These are phyloP conservation scores for Stenocarpella maydis DNA, from an alignment of 2,329 filamentous ascomycete genomes.

Conservation along the genomic window DNA sequence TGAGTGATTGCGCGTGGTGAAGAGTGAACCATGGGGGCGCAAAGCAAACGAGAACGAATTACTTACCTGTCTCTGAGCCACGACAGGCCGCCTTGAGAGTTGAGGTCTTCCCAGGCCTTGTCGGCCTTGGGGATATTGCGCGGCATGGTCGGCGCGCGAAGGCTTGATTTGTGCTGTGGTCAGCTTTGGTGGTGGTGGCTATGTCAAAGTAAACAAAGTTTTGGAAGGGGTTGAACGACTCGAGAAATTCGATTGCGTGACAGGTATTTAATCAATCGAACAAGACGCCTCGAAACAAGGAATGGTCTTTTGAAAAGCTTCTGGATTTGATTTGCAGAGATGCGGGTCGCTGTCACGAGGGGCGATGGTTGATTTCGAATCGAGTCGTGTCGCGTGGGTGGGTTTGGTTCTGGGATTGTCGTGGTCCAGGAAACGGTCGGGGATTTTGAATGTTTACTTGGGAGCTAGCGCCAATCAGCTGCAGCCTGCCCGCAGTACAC, in stretches of 20 bases:
- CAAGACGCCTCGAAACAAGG: neutral
- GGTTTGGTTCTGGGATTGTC: constrained; percentile 12
- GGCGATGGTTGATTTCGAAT: neutral
- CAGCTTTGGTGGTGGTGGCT: neutral
- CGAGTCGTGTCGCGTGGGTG: constrained; percentile 2
- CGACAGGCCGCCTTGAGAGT: neutral
- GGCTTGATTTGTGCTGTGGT: neutral
- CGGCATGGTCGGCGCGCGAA: constrained; percentile 12
- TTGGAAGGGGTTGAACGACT: neutral
- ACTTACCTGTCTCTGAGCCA: constrained; percentile 34
- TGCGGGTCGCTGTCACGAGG: constrained; percentile 3
- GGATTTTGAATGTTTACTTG: constrained; percentile 34
- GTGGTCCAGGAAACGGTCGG: constrained; percentile 28
- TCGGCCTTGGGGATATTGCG: neutral
- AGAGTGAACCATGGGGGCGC: neutral
- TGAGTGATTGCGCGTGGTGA: neutral
- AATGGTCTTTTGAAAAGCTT: neutral
- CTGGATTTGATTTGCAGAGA: neutral
- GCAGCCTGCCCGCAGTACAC: too few species aligned
- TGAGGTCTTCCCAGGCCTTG: neutral
- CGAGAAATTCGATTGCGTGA: neutral
- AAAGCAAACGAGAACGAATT: neutral
- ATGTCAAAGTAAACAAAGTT: constrained; percentile 27
- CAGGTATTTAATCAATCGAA: constrained; percentile 1
- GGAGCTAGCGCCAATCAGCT: constrained; percentile 33